A percentile compares a stretch with the other conserved stretches of the same genome.
These are phyloP conservation scores for Penicillium verhagenii DNA, from an alignment of 495 filamentous ascomycete genomes.

Conservation along the genomic window DNA sequence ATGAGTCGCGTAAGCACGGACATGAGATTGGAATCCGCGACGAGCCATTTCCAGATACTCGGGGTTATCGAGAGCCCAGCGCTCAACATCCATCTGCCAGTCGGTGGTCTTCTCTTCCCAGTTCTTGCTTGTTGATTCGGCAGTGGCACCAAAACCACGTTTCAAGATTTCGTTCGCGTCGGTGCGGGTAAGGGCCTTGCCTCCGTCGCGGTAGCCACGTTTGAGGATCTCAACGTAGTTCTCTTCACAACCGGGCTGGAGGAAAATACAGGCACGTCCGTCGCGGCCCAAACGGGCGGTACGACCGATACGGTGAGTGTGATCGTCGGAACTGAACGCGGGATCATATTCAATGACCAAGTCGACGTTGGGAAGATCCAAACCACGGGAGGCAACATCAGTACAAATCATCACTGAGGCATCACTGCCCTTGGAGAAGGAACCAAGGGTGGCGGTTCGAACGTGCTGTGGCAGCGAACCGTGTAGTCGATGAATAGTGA, in stretches of 20 bases:
- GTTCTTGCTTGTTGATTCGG: constrained; percentile 39
- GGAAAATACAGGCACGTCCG: constrained; percentile 85
- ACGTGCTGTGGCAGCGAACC: constrained; percentile 88
- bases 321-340: constrained; percentile 84
- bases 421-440: constrained; percentile 63
- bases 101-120: constrained; percentile 73
- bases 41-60: constrained; percentile 68
- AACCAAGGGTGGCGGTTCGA: constrained; percentile 67
- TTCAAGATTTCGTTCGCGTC: constrained; percentile 61
- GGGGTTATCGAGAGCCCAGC: constrained; percentile 63
- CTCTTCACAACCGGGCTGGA: constrained; percentile 87
- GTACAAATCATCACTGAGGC: constrained; percentile 86
- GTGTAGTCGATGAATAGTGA: constrained; percentile 83
- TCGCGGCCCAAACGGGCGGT: constrained; percentile 89
- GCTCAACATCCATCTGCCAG: constrained; percentile 73
- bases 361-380: constrained; percentile 92
- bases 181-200: constrained; percentile 49
- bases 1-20: constrained; percentile 93
- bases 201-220: constrained; percentile 55
- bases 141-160: constrained; percentile 56
- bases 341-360: constrained; percentile 94
- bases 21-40: constrained; percentile 84
- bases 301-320: constrained; percentile 90
- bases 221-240: constrained; percentile 77
- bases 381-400: constrained; percentile 89